Evolutionary conservation across 495 filamentous ascomycete genomes (phyloP).

Genomic region (Cercophora scortea): DNA sequence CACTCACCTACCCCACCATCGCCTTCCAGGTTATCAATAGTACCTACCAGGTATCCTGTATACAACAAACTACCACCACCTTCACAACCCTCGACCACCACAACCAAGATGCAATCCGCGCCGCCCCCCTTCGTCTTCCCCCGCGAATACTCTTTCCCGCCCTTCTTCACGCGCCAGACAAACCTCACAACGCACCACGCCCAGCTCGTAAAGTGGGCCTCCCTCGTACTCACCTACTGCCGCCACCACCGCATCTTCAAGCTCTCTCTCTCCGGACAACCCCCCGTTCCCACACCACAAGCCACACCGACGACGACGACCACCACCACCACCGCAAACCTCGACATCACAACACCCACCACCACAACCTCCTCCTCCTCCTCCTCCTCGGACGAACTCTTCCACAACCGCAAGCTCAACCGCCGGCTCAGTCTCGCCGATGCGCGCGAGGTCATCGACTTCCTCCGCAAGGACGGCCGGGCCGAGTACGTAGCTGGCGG

Average conservation of each 20-base stretch:
- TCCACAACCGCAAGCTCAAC: constrained; percentile 42
- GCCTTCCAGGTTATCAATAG: no score
- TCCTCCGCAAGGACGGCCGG: constrained; percentile 59
- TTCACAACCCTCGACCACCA: no score
- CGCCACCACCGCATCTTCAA: constrained; percentile 64
- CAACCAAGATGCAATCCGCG: neutral
- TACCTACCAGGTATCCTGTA: no score
- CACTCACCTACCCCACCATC: no score
- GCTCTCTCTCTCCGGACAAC: constrained; percentile 46
- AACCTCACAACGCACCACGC: constrained; percentile 65
- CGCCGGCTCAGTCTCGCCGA: constrained; percentile 55
- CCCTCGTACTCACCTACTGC: constrained; percentile 81
- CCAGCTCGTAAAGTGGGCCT: constrained; percentile 77
- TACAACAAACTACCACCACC: no score
- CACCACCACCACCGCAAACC: neutral
- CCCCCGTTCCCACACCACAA: neutral
- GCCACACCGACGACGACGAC: neutral
- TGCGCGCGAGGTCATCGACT: constrained; percentile 60
- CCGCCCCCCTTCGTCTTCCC: constrained; percentile 36
- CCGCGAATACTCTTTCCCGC: constrained; percentile 55
- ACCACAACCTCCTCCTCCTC: neutral
- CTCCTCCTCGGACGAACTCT: constrained; percentile 27
- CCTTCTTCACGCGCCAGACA: constrained; percentile 75
- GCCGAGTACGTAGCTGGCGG: constrained; percentile 60
- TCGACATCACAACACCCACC: neutral